These are phyloP conservation scores for Lodderomyces margitis DNA, from an alignment of 1,139 yeast genomes.

Conservation along the genomic window DNA sequence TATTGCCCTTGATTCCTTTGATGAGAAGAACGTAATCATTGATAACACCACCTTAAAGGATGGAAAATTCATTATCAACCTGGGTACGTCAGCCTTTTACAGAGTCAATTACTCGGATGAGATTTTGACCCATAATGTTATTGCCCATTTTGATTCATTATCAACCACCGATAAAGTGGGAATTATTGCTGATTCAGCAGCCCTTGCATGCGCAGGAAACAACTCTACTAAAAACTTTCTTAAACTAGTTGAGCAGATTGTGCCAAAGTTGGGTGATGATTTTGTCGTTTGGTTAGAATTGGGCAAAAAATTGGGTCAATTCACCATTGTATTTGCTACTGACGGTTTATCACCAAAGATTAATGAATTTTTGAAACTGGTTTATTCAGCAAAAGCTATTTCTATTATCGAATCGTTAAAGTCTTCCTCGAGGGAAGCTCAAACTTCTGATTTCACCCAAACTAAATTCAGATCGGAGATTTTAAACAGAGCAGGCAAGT, in stretches of 20 bases:
- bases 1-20: slow-evolving; percentile 21
- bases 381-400: slow-evolving; percentile 43
- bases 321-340: slow-evolving; percentile 50
- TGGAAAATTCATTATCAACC: slow-evolving; percentile 58
- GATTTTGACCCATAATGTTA: slow-evolving; percentile 43
- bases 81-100: slow-evolving; percentile 61
- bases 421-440: slow-evolving; percentile 14
- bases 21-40: slow-evolving; percentile 21
- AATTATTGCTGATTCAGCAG: slow-evolving; percentile 25
- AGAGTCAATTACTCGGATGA: slow-evolving; percentile 61
- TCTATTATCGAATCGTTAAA: slow-evolving; percentile 31
- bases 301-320: slow-evolving; percentile 38
- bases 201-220: slow-evolving; percentile 62
- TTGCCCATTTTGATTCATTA: slow-evolving; percentile 47
- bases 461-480: slow-evolving; percentile 52
- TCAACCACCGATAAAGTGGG: slow-evolving; percentile 62
- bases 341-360: slow-evolving; percentile 40
- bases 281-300: slow-evolving; percentile 69
- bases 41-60: slow-evolving; percentile 22
- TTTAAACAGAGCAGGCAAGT: slow-evolving; percentile 51
- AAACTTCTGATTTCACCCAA: slow-evolving; percentile 42
- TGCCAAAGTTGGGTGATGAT: slow-evolving; percentile 45
- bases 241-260: slow-evolving; percentile 42
- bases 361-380: slow-evolving; percentile 34
- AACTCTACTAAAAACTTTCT: slow-evolving; percentile 44